These are phyloP conservation scores for Globisporangium cederbergense DNA, from an alignment of 352 stramenopile species.

Conservation along the genomic window DNA sequence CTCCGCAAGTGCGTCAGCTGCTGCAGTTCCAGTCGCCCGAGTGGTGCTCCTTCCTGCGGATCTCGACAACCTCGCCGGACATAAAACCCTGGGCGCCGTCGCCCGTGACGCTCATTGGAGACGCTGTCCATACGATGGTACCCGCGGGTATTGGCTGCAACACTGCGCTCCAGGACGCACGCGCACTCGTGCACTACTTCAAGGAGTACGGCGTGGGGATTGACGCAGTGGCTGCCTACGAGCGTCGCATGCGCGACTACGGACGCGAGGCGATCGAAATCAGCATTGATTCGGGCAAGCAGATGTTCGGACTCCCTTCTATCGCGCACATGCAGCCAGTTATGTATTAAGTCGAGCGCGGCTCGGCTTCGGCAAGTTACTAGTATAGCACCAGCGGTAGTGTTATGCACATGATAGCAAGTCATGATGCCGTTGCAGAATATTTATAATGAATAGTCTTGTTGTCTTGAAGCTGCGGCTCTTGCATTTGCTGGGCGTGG, in stretches of 20 bases:
- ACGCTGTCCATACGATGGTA: constrained; percentile 63
- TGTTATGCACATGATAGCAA: background rate
- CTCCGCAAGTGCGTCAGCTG: constrained; percentile 38
- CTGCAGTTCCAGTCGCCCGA: constrained; percentile 41
- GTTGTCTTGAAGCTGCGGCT: background rate
- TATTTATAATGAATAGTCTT: background rate
- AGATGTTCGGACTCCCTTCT: constrained; percentile 43
- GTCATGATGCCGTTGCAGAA: background rate
- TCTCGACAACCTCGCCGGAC: constrained; percentile 54
- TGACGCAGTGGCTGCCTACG: constrained; percentile 47
- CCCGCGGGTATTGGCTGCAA: constrained; percentile 54
- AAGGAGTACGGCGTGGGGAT: constrained; percentile 36
- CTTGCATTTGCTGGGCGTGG: too few species aligned
- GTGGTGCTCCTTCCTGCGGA: constrained; percentile 55
- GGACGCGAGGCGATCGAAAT: constrained; percentile 35
- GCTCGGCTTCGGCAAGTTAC: background rate
- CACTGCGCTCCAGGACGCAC: constrained; percentile 49
- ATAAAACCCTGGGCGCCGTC: constrained; percentile 45
- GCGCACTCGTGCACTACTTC: constrained; percentile 43
- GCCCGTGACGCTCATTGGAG: constrained; percentile 48
- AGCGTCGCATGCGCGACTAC: constrained; percentile 49
- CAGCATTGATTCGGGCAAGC: constrained; percentile 38
- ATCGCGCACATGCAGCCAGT: constrained; percentile 44
- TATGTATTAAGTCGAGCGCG: constrained; percentile 15
- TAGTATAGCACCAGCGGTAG: background rate